Conservation (phyloP, 2,329 filamentous ascomycete species). For the Ophiostoma quercus region DNA sequence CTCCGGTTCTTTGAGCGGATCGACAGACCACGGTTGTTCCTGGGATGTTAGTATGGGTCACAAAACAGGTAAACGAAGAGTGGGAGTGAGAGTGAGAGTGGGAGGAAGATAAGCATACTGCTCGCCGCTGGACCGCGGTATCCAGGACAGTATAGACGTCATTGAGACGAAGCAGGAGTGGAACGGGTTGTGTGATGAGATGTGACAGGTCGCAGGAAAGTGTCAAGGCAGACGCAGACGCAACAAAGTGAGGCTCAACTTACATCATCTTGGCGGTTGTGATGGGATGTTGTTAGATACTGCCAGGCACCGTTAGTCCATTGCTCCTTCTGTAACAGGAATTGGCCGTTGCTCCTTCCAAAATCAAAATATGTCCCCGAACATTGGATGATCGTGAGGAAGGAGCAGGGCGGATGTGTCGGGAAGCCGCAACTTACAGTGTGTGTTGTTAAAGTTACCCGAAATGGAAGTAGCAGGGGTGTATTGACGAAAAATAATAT, state of each 20-base stretch:
- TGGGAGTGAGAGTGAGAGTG: not conserved
- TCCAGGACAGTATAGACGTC: constrained; percentile 23
- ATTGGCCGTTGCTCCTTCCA: not conserved
- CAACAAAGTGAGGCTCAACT: constrained; percentile 10
- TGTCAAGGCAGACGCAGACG: not conserved
- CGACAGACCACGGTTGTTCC: constrained; percentile 70
- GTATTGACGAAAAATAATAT: not conserved
- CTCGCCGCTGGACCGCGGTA: constrained; percentile 26
- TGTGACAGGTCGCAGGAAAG: not conserved
- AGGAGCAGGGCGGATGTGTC: constrained; percentile 16
- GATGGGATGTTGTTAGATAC: constrained; percentile 9
- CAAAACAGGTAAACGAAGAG: not conserved
- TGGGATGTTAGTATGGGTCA: constrained; percentile 33
- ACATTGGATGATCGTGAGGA: not conserved
- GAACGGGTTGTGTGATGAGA: not conserved
- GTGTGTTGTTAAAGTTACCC: constrained; percentile 11
- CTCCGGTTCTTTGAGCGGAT: constrained; percentile 59
- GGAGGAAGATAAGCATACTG: constrained; percentile 16
- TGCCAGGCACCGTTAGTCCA: constrained; percentile 15
- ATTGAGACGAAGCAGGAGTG: not conserved
- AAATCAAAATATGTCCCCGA: not conserved
- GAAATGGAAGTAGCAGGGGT: constrained; percentile 21
- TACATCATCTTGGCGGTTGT: constrained; percentile 25
- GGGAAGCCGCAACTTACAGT: constrained; percentile 22
- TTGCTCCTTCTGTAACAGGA: constrained; percentile 20